Percentiles rank a stretch among this genome's conserved stretches.
These are phyloP conservation scores for Ampelocalamus luodianensis DNA, from an alignment of 176 grass and related monocot species.

Conservation along the genomic window DNA sequence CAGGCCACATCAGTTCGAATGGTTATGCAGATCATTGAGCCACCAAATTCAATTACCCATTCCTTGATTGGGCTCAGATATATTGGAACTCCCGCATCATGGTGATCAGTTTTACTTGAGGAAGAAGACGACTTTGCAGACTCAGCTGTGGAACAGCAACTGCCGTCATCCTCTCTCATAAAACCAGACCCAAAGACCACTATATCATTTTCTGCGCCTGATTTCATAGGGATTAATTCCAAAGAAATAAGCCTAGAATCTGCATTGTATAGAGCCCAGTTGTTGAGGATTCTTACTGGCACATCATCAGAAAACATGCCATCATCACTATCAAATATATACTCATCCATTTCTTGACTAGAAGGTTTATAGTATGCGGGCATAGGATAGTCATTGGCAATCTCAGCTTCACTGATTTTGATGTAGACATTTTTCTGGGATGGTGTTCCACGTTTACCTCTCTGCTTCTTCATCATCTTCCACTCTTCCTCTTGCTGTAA, in stretches of 20 bases:
- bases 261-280: constrained; percentile 97
- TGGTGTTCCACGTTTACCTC: constrained; percentile 54
- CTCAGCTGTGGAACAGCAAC: constrained; percentile 74
- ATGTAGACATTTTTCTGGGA: constrained; percentile 92
- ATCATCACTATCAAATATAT: constrained; percentile 82
- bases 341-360: constrained; percentile 97
- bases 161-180: constrained; percentile 97
- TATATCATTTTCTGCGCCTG: constrained; percentile 88
- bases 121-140: constrained; percentile 51
- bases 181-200: constrained; percentile 91
- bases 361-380: constrained; percentile 94
- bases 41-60: constrained; percentile 97
- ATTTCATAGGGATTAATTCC: constrained; percentile 95
- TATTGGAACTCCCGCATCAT: constrained; percentile 77
- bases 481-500: constrained; percentile 97
- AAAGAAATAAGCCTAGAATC: constrained; percentile 93
- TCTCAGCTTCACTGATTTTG: constrained; percentile 97
- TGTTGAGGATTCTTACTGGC: constrained; percentile 85
- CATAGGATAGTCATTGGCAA: constrained; percentile 95
- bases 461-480: constrained; percentile 93
- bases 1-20: constrained; percentile 95
- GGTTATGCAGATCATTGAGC: constrained; percentile 93
- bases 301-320: constrained; percentile 74
- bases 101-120: constrained; percentile 50
- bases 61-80: constrained; percentile 97